These are phyloP conservation scores for Serendipita vermifera DNA, from an alignment of 768 basidiomycete species.

Conservation along the genomic window DNA sequence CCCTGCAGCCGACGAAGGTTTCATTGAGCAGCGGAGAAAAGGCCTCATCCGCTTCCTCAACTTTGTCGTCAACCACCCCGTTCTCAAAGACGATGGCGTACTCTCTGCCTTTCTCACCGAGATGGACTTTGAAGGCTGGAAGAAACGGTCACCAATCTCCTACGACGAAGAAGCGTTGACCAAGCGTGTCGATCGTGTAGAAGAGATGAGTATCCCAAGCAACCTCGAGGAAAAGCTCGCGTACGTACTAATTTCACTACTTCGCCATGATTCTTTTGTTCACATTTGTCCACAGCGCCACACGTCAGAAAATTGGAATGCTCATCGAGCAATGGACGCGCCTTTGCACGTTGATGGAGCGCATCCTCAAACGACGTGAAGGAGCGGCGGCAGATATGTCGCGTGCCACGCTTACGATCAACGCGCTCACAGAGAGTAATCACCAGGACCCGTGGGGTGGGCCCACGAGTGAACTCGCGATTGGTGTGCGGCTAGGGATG, in stretches of 20 bases:
- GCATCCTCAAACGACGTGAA: constrained; percentile 79
- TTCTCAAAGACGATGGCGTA: constrained; percentile 77
- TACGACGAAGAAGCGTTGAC: constrained; percentile 79
- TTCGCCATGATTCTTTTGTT: not conserved
- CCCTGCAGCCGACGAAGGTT: constrained; percentile 64
- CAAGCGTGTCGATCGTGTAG: constrained; percentile 63
- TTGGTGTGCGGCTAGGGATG: constrained; percentile 63
- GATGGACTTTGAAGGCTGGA: constrained; percentile 74
- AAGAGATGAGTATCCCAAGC: constrained; percentile 87
- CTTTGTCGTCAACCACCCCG: constrained; percentile 80
- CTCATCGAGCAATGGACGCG: constrained; percentile 88
- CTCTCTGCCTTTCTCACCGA: constrained; percentile 72
- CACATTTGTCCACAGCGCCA: constrained; percentile 33
- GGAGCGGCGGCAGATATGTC: constrained; percentile 82
- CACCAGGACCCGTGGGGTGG: constrained; percentile 70
- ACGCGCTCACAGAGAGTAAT: constrained; percentile 57
- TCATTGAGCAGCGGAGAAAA: constrained; percentile 84
- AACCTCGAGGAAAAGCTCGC: constrained; percentile 84
- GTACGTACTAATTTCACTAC: constrained; percentile 30
- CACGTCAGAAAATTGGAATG: constrained; percentile 60
- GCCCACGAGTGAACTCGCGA: constrained; percentile 66
- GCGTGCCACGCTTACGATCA: constrained; percentile 68
- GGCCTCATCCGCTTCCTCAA: constrained; percentile 70
- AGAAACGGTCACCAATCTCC: constrained; percentile 60
- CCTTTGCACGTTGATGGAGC: constrained; percentile 75